Evolutionary conservation across 345 rosid genomes (phyloP).

Genomic region (Populus davidiana): DNA sequence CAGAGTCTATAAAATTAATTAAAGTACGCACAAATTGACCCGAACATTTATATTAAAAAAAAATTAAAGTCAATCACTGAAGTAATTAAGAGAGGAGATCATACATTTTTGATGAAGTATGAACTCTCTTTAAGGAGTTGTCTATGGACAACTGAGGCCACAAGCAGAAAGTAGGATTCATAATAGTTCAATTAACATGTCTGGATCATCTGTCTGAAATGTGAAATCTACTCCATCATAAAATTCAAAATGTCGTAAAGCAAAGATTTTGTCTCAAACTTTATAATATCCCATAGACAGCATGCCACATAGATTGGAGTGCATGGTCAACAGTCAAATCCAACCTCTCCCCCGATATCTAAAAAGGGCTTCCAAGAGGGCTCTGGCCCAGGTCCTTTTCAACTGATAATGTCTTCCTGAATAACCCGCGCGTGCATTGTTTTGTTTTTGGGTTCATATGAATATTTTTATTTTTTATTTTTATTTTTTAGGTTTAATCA

Average conservation of each 20-base stretch:
- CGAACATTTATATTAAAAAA: no score
- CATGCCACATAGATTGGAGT: constrained; percentile 1
- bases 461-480: neutral
- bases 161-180: no score
- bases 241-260: no score
- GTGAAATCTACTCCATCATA: no score
- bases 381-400: constrained; percentile 1
- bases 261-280: neutral
- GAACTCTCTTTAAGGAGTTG: no score
- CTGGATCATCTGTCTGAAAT: no score
- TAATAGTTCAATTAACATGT: no score
- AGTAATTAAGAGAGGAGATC: no score
- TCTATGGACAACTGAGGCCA: no score
- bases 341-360: neutral
- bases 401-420: neutral
- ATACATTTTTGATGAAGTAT: no score
- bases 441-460: neutral
- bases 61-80: no score
- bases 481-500: neutral
- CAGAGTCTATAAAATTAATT: no score
- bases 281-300: neutral
- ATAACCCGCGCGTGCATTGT: neutral
- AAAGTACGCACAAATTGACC: accelerated
- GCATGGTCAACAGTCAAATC: constrained; percentile 1
- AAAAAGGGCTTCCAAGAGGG: constrained; percentile 13